Conservation (phyloP, 164 flowering plant species). For the Sextonia rubra region DNA sequence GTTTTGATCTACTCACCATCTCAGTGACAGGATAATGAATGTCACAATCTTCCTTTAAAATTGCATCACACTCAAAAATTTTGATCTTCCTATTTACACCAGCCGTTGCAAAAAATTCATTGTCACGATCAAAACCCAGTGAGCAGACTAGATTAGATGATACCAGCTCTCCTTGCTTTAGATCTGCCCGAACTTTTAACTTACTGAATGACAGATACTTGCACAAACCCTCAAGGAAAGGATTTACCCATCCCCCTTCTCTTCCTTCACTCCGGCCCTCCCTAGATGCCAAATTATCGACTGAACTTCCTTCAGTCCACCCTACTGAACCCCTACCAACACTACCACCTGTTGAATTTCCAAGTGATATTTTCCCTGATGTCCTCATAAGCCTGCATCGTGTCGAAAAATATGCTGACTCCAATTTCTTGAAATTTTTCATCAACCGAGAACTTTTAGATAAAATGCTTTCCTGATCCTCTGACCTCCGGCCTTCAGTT, state of each 20-base stretch:
- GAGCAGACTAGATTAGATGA: conserved; percentile 93
- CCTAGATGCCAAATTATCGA: conserved; percentile 48
- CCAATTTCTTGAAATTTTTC: conserved; percentile 84
- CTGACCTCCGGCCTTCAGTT: conserved; percentile 23
- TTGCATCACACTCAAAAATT: conserved; percentile 77
- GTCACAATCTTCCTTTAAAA: conserved; percentile 67
- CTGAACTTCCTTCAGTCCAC: conserved; percentile 70
- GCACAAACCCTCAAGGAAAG: conserved; percentile 89
- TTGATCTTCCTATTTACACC: conserved; percentile 96
- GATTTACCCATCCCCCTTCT: conserved; percentile 68
- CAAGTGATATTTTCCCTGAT: conserved; percentile 22
- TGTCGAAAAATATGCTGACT: conserved; percentile 74
- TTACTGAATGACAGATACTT: conserved; percentile 82
- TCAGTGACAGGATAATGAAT: conserved; percentile 96
- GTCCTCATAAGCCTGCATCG: conserved; percentile 49
- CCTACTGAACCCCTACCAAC: conserved; percentile 53
- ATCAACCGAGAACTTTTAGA: conserved; percentile 61
- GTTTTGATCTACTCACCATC: conserved; percentile 80
- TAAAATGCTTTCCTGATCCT: conserved; percentile 35
- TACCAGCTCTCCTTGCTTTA: conserved; percentile 91
- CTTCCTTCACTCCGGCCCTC: conserved; percentile 31
- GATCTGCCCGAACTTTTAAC: conserved; percentile 76
- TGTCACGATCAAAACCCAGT: conserved; percentile 88
- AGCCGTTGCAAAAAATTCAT: conserved; percentile 92
- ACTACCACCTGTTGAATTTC: conserved; percentile 43